A percentile compares a stretch with the other conserved stretches of the same genome.
Evolutionary conservation across 805 yeast genomes (phyloP).

Genomic region (Suhomyces sp.): DNA sequence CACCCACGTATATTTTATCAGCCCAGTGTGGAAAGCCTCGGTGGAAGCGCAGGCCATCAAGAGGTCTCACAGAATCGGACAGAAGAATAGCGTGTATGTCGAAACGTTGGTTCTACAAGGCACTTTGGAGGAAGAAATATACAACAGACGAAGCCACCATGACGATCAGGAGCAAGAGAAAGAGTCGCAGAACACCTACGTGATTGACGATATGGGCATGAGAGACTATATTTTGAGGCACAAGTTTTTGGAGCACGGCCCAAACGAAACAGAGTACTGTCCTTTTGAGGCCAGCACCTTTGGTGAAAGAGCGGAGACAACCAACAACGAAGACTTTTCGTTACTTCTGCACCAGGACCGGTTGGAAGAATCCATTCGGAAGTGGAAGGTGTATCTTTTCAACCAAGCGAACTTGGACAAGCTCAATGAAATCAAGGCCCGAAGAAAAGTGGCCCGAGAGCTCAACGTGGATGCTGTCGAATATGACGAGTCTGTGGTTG

Average conservation of each 20-base stretch:
- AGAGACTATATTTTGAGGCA: constrained; percentile 52
- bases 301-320: constrained; percentile 20
- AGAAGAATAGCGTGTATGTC: constrained; percentile 58
- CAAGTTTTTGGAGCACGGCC: constrained; percentile 38
- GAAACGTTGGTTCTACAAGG: constrained; percentile 62
- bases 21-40: constrained; percentile 68
- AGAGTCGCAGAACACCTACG: constrained; percentile 26
- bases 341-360: constrained; percentile 18
- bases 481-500: not conserved
- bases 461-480: not conserved
- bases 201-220: constrained; percentile 60
- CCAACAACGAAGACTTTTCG: constrained; percentile 17
- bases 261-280: constrained; percentile 33
- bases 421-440: constrained; percentile 19
- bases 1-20: constrained; percentile 65
- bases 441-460: constrained; percentile 8
- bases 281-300: constrained; percentile 27
- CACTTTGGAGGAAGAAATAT: constrained; percentile 69
- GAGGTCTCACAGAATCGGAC: constrained; percentile 77
- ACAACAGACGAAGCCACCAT: constrained; percentile 26
- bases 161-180: constrained; percentile 5
- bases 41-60: constrained; percentile 75
- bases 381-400: constrained; percentile 31
- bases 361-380: constrained; percentile 1
- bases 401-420: constrained; percentile 29